These are phyloP conservation scores for Hyphodiscus sp. DNA, from an alignment of 2,329 filamentous ascomycete species.

Conservation along the genomic window DNA sequence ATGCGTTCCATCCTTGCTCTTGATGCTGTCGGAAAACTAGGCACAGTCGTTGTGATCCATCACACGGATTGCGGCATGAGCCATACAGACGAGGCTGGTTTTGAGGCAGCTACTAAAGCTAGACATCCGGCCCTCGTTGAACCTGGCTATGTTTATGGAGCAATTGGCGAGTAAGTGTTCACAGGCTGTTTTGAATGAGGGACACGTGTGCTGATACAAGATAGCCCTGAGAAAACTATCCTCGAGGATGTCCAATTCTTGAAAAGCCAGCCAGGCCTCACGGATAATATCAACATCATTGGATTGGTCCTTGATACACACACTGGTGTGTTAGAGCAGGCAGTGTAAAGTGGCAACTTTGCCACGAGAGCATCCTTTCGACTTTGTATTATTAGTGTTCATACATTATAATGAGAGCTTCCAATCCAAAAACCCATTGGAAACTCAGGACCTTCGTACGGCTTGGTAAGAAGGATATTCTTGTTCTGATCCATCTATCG, in stretches of 20 bases:
- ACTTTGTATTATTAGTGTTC: background rate
- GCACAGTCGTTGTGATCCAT: conserved; percentile 12
- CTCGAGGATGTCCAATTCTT: conserved; percentile 14
- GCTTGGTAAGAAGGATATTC: too few species aligned
- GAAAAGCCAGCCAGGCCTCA: conserved; percentile 6
- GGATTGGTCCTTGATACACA: conserved; percentile 11
- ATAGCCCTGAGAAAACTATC: conserved; percentile 9
- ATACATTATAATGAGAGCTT: background rate
- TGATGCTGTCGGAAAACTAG: conserved; percentile 1
- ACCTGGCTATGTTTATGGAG: conserved; percentile 5
- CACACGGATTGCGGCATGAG: conserved; percentile 15
- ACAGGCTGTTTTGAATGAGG: too few species aligned
- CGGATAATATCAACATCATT: conserved; percentile 5
- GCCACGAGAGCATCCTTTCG: background rate
- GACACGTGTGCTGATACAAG: background rate
- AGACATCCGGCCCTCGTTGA: conserved; percentile 10
- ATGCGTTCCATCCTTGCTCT: conserved; percentile 3
- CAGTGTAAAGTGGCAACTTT: background rate
- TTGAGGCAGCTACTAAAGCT: conserved; percentile 1
- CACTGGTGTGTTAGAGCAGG: conserved; percentile 6
- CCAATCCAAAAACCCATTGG: background rate
- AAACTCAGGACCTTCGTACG: background rate
- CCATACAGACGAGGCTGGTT: conserved; percentile 4
- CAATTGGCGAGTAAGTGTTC: conserved; percentile 6
- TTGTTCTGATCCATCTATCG: background rate